Evolutionary conservation across 306 rosid species (phyloP).

Genomic region (Urtica urens): DNA sequence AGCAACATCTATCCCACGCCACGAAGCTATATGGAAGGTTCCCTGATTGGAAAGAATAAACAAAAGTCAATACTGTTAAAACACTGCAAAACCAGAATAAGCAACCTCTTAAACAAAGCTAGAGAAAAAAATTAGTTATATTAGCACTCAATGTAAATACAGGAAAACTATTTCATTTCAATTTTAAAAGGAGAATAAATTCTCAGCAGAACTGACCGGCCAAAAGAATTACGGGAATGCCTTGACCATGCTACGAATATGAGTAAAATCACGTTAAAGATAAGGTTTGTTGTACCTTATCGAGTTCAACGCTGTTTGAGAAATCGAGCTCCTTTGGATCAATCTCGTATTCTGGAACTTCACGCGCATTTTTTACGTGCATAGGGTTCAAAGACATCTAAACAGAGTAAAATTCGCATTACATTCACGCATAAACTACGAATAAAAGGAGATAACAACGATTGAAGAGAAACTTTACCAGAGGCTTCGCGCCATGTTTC

Average conservation of each 20-base stretch:
- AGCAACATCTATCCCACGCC: slow-evolving; percentile 95
- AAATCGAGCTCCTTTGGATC: slow-evolving; percentile 82
- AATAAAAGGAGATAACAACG: background rate
- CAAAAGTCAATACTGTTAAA: background rate
- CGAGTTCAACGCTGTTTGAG: slow-evolving; percentile 57
- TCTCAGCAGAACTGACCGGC: too few relatives aligned
- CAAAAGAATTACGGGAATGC: too few relatives aligned
- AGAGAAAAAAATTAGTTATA: too few relatives aligned
- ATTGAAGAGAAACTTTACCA: slow-evolving; percentile 19
- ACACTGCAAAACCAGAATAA: background rate
- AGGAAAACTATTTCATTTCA: too few relatives aligned
- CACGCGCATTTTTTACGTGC: slow-evolving; percentile 69
- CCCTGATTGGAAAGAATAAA: slow-evolving; percentile 65
- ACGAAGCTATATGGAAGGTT: slow-evolving; percentile 65
- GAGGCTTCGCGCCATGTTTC: slow-evolving; percentile 67
- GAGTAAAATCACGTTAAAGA: too few relatives aligned
- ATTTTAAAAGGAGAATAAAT: too few relatives aligned
- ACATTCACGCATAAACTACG: slow-evolving; percentile 9
- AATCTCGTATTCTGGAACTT: slow-evolving; percentile 92
- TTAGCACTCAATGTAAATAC: too few relatives aligned
- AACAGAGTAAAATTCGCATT: slow-evolving; percentile 7
- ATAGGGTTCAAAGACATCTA: slow-evolving; percentile 83
- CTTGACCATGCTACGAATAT: too few relatives aligned
- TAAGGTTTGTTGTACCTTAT: slow-evolving; percentile 55
- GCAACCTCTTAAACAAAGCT: background rate